These are phyloP conservation scores for Sphagnum tenellum DNA, from an alignment of 225 moss, liverwort and hornwort species.

Conservation along the genomic window DNA sequence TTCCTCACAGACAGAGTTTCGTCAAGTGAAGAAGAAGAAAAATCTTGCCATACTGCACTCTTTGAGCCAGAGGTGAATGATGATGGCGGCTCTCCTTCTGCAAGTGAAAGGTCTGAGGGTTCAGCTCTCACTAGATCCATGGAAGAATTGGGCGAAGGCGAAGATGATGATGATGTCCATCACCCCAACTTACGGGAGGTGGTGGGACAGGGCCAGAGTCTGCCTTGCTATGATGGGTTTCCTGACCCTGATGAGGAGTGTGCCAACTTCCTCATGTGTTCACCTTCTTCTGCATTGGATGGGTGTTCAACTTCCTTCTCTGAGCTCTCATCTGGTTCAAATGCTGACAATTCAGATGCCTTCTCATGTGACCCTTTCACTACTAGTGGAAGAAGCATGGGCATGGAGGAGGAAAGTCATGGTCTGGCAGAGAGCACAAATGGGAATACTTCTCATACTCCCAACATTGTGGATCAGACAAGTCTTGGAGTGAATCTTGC, in stretches of 20 bases:
- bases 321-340: too few relatives aligned
- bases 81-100: too few relatives aligned
- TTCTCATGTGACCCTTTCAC: too few relatives aligned
- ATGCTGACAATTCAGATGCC: too few relatives aligned
- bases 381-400: too few relatives aligned
- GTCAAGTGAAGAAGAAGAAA: too few relatives aligned
- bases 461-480: neutral
- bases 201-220: neutral
- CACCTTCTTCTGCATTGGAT: conserved; percentile 28
- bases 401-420: neutral
- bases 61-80: neutral
- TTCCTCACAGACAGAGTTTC: too few relatives aligned
- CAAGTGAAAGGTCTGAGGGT: neutral
- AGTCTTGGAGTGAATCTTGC: neutral
- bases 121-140: too few relatives aligned
- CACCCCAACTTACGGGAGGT: neutral
- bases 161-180: too few relatives aligned
- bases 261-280: conserved; percentile 7
- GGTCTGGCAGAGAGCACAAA: conserved; percentile 6
- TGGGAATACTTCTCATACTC: neutral
- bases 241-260: neutral
- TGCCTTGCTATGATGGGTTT: conserved; percentile 7
- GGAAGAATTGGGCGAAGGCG: too few relatives aligned
- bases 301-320: conserved; percentile 1
- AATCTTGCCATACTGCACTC: too few relatives aligned